These are phyloP conservation scores for Pleurotus salmoneostramineus DNA, from an alignment of 768 basidiomycete species.

Conservation along the genomic window DNA sequence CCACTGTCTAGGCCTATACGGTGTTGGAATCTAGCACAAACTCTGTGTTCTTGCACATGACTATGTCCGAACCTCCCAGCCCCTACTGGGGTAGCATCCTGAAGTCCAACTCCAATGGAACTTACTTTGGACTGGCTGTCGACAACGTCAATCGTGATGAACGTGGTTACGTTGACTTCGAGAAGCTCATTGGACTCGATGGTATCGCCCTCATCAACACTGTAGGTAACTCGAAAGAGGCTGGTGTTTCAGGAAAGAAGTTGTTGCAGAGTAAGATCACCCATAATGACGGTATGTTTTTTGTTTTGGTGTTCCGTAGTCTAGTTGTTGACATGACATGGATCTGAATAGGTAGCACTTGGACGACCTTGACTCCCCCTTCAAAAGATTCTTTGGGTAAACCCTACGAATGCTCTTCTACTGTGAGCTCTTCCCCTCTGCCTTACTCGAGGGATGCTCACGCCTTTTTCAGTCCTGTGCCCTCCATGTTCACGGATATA, in stretches of 20 bases:
- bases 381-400: constrained; percentile 68
- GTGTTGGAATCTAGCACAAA: constrained; percentile 92
- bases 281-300: constrained; percentile 84
- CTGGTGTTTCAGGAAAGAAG: constrained; percentile 68
- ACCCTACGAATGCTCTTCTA: constrained; percentile 63
- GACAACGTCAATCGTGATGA: constrained; percentile 91
- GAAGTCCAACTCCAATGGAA: constrained; percentile 98
- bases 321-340: neutral
- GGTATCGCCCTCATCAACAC: constrained; percentile 94
- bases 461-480: constrained; percentile 59
- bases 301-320: neutral
- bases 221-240: constrained; percentile 78
- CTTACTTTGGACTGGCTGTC: constrained; percentile 86
- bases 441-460: neutral
- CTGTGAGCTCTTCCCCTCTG: constrained; percentile 40
- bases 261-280: constrained; percentile 83
- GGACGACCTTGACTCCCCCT: constrained; percentile 83
- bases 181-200: constrained; percentile 94
- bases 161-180: constrained; percentile 90
- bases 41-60: constrained; percentile 93
- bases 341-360: constrained; percentile 63
- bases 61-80: constrained; percentile 71
- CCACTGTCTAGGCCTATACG: constrained; percentile 71
- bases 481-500: constrained; percentile 93
- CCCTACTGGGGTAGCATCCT: constrained; percentile 89